Percentiles rank a stretch among this genome's conserved stretches.
phyloP scores from a whole-genome alignment of 2,329 filamentous ascomycete genomes.

The Cercospora zeae-maydis region DNA sequence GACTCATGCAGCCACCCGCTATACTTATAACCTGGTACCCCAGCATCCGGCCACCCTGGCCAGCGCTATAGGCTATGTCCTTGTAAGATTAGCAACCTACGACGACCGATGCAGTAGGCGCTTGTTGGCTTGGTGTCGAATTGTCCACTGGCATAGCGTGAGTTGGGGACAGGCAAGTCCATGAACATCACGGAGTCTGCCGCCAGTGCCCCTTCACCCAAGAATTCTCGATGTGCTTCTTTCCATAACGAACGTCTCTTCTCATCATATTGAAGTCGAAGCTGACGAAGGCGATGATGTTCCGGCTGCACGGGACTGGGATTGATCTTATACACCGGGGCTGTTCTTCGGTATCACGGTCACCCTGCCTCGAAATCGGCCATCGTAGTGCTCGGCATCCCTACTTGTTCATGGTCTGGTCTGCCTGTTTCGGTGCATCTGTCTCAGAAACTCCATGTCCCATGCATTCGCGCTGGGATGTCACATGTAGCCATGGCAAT shows the following conservation, averaged over 20 bases:
- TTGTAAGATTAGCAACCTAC: too few species aligned
- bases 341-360: background rate
- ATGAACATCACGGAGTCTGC: background rate
- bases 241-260: background rate
- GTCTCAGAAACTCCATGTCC: too few species aligned
- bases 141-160: background rate
- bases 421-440: background rate
- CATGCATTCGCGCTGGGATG: background rate
- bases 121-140: background rate
- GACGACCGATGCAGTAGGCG: too few species aligned
- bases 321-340: background rate
- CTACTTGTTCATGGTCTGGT: background rate
- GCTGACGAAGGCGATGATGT: background rate
- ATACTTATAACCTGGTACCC: too few species aligned
- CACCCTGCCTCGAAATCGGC: background rate
- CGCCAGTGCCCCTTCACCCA: background rate
- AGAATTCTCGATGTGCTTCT: background rate
- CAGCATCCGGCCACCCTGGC: too few species aligned
- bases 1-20: too few species aligned
- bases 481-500: background rate
- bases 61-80: too few species aligned
- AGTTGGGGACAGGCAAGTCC: background rate
- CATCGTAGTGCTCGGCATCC: background rate
- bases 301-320: background rate
- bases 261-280: background rate